Conservation (phyloP, 441 rosid species). For the Brassica balearica region DNA sequence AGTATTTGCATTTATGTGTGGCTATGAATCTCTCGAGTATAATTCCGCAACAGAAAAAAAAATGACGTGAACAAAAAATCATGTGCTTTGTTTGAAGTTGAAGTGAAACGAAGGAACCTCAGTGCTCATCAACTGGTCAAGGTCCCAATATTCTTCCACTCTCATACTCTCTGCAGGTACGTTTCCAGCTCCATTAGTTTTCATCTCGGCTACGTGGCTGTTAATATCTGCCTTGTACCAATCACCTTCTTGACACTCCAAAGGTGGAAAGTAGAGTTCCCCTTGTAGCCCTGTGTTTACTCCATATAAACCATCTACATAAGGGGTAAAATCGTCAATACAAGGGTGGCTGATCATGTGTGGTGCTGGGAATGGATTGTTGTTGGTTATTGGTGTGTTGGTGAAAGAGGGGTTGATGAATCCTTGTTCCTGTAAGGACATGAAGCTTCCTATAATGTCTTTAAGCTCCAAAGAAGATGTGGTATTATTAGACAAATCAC, state of each 20-base stretch:
- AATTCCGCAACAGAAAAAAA: slow-evolving; percentile 15
- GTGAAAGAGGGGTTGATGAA: slow-evolving; percentile 50
- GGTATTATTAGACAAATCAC: slow-evolving; percentile 52
- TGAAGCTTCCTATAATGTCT: slow-evolving; percentile 50
- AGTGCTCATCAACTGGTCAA: slow-evolving; percentile 83
- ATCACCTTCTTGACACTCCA: slow-evolving; percentile 54
- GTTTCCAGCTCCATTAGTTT: slow-evolving; percentile 24
- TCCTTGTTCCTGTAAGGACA: slow-evolving; percentile 63
- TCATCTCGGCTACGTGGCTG: slow-evolving; percentile 24
- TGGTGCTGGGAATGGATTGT: slow-evolving; percentile 47
- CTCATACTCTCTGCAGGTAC: slow-evolving; percentile 38
- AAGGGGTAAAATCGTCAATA: slow-evolving; percentile 37
- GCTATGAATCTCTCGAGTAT: slow-evolving; percentile 20
- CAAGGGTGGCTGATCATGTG: slow-evolving; percentile 40
- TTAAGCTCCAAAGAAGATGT: slow-evolving; percentile 53
- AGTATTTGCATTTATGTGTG: slow-evolving; percentile 40
- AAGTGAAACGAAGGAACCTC: slow-evolving; percentile 66
- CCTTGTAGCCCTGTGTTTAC: slow-evolving; percentile 50
- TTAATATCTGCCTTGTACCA: slow-evolving; percentile 42
- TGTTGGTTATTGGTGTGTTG: slow-evolving; percentile 45
- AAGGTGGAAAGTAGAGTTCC: slow-evolving; percentile 64
- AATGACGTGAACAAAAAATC: slow-evolving; percentile 4
- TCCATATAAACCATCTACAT: slow-evolving; percentile 42
- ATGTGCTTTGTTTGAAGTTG: slow-evolving; percentile 56
- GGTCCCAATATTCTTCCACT: slow-evolving; percentile 70